A percentile compares a stretch with the other conserved stretches of the same genome.
These are phyloP conservation scores for Calonectria pteridis DNA, from an alignment of 2,329 filamentous ascomycete genomes.

Conservation along the genomic window DNA sequence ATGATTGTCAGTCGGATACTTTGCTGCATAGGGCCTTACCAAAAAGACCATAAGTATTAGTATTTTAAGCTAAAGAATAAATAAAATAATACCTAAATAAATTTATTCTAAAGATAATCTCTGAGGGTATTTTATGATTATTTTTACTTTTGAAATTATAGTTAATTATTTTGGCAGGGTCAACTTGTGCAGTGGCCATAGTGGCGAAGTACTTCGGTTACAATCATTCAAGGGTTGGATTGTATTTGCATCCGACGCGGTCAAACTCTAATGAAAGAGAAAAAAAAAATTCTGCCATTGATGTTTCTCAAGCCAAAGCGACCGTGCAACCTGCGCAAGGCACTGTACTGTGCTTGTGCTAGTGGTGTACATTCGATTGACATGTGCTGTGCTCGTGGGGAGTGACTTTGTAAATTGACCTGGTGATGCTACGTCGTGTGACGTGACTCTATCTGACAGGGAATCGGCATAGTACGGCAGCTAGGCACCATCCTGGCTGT, in stretches of 20 bases:
- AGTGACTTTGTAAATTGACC: neutral
- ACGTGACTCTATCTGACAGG: neutral
- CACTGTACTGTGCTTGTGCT: neutral
- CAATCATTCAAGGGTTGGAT: no score
- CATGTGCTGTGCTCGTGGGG: neutral
- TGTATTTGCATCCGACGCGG: neutral
- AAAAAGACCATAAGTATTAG: no score
- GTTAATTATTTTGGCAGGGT: no score
- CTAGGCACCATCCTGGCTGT: neutral
- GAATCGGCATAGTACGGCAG: neutral
- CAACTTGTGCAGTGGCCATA: no score
- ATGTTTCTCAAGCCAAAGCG: neutral
- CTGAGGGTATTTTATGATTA: no score
- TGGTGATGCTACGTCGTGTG: neutral
- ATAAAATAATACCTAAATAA: no score
- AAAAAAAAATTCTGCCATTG: neutral
- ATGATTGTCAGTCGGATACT: no score
- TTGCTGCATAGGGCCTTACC: no score
- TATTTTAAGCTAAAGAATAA: no score
- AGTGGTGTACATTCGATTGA: neutral
- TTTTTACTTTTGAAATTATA: no score
- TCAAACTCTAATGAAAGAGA: conserved; percentile 6
- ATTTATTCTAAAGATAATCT: no score
- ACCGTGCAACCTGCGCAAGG: neutral
- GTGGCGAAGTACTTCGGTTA: no score